phyloP scores from a whole-genome alignment of 495 filamentous ascomycete species.

The Penicillium simplicissimum region DNA sequence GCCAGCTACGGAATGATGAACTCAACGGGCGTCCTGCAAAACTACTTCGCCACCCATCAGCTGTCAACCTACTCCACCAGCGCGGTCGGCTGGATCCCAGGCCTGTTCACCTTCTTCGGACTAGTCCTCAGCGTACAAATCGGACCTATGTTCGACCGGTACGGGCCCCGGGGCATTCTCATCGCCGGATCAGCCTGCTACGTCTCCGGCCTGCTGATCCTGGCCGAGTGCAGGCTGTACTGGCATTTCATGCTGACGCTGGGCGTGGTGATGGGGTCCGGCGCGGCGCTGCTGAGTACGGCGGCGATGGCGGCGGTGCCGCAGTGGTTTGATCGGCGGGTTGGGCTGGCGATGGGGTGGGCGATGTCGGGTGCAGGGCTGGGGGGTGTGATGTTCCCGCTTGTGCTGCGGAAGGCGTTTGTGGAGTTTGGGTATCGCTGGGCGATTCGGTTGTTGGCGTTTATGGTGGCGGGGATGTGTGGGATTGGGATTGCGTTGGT shows the following conservation, averaged over 20 bases:
- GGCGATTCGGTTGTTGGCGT: conserved; percentile 59
- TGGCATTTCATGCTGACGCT: conserved; percentile 69
- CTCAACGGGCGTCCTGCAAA: conserved; percentile 62
- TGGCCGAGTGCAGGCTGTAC: conserved; percentile 54
- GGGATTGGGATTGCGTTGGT: conserved; percentile 45
- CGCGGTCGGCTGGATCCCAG: conserved; percentile 66
- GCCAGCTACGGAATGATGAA: conserved; percentile 64
- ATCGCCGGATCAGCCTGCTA: conserved; percentile 53
- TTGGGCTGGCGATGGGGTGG: conserved; percentile 41
- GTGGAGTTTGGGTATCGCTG: conserved; percentile 58
- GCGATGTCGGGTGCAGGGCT: conserved; percentile 40
- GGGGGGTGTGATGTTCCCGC: conserved; percentile 64
- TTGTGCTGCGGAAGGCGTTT: conserved; percentile 54
- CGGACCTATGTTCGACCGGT: conserved; percentile 65
- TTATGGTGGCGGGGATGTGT: conserved; percentile 56
- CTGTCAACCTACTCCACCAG: conserved; percentile 54
- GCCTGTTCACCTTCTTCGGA: conserved; percentile 61
- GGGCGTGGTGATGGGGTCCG: conserved; percentile 58
- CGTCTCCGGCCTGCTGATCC: conserved; percentile 53
- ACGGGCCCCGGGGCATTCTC: conserved; percentile 56
- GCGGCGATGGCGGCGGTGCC: conserved; percentile 41
- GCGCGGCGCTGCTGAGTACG: conserved; percentile 59
- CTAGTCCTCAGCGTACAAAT: conserved; percentile 63
- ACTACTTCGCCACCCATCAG: conserved; percentile 61
- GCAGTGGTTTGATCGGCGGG: conserved; percentile 43